Evolutionary conservation across 805 yeast genomes (phyloP).

Genomic region (Ascoidea rubescens): DNA sequence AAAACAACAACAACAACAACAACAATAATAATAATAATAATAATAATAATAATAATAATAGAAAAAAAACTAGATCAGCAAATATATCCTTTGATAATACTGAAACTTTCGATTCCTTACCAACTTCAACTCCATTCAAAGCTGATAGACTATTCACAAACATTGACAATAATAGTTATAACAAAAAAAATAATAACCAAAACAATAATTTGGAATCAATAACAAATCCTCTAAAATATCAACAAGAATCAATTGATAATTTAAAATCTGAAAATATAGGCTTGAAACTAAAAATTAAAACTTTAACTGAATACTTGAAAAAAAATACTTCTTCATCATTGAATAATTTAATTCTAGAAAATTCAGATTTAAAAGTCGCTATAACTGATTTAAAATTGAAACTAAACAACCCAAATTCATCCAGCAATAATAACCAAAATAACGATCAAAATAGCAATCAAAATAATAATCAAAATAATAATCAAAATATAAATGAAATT

Average conservation of each 20-base stretch:
- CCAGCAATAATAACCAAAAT: slow-evolving; percentile 8
- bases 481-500: slow-evolving; percentile 4
- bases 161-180: background rate
- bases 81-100: background rate
- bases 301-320: slow-evolving; percentile 24
- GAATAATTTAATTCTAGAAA: slow-evolving; percentile 7
- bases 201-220: background rate
- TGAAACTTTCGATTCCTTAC: slow-evolving; percentile 5
- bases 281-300: slow-evolving; percentile 28
- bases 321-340: slow-evolving; percentile 4
- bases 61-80: background rate
- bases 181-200: background rate
- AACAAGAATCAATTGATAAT: slow-evolving; percentile 17
- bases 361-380: slow-evolving; percentile 6
- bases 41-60: too few species aligned
- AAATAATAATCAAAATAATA: slow-evolving; percentile 9
- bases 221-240: slow-evolving; percentile 18
- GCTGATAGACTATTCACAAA: background rate
- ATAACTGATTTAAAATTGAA: slow-evolving; percentile 4
- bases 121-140: slow-evolving; percentile 6
- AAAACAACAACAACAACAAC: too few species aligned
- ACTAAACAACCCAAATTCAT: background rate
- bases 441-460: slow-evolving; percentile 12
- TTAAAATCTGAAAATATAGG: slow-evolving; percentile 29
- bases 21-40: too few species aligned